A percentile compares a stretch with the other conserved stretches of the same genome.
Conservation (phyloP, 1,284 basidiomycete genomes). For the Heterobasidion parviporum region DNA sequence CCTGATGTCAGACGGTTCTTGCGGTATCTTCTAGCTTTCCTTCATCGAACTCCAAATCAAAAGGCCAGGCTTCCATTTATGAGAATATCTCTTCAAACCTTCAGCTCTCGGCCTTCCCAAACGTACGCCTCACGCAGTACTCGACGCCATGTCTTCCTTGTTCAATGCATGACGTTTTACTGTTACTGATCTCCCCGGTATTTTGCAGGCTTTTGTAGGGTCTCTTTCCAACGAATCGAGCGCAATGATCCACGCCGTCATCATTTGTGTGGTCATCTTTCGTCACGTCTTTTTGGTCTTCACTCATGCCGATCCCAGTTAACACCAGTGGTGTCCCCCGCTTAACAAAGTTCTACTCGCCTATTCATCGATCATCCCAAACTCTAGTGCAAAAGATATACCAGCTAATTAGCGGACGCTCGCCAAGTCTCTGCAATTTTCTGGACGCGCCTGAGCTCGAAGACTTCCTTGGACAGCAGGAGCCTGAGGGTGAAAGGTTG, state of each 20-base stretch:
- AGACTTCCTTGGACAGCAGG: slow-evolving; percentile 56
- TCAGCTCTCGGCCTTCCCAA: too few species aligned
- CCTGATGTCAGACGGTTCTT: too few species aligned
- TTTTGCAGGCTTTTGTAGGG: too few species aligned
- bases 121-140: too few species aligned
- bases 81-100: too few species aligned
- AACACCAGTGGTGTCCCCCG: slow-evolving; percentile 87
- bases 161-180: too few species aligned
- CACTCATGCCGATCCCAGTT: slow-evolving; percentile 37
- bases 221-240: too few species aligned
- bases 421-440: slow-evolving; percentile 82
- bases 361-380: slow-evolving; percentile 68
- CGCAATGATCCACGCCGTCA: slow-evolving; percentile 86
- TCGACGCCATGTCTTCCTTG: too few species aligned
- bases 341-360: slow-evolving; percentile 94
- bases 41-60: too few species aligned
- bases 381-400: slow-evolving; percentile 79
- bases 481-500: slow-evolving; percentile 48
- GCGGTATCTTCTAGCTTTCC: too few species aligned
- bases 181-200: too few species aligned
- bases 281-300: slow-evolving; percentile 6
- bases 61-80: too few species aligned
- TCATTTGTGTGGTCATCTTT: slow-evolving; percentile 46
- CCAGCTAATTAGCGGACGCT: slow-evolving; percentile 71
- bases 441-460: slow-evolving; percentile 87